Evolutionary conservation across 805 yeast genomes (phyloP).

Genomic region (Metschnikowia picachoensis): DNA sequence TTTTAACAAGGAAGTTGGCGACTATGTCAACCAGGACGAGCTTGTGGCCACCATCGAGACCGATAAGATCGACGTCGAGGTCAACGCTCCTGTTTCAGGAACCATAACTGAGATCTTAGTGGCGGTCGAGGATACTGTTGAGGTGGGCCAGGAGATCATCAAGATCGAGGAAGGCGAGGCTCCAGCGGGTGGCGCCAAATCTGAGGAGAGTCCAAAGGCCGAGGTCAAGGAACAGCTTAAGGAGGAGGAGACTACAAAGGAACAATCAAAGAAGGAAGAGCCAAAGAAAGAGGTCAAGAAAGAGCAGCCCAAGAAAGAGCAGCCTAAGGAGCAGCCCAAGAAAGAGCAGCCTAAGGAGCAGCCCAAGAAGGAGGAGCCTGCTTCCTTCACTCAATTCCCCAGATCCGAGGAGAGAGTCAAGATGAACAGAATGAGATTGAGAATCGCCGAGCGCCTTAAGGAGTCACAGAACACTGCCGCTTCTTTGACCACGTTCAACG

Average conservation of each 20-base stretch:
- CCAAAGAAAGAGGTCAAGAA: slow-evolving; percentile 32
- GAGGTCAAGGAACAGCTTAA: slow-evolving; percentile 21
- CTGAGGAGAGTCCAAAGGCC: slow-evolving; percentile 21
- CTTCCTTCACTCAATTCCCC: slow-evolving; percentile 50
- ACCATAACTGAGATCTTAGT: slow-evolving; percentile 81
- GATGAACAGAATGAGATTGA: slow-evolving; percentile 99
- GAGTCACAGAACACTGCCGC: slow-evolving; percentile 99
- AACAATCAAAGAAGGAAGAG: slow-evolving; percentile 21
- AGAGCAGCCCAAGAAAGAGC: slow-evolving; percentile 23
- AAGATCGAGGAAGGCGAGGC: slow-evolving; percentile 68
- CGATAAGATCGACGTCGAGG: slow-evolving; percentile 96
- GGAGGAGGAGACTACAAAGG: slow-evolving; percentile 14
- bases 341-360: slow-evolving; percentile 14
- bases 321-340: background rate
- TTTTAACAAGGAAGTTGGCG: slow-evolving; percentile 75
- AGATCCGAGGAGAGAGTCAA: slow-evolving; percentile 89
- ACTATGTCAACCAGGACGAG: slow-evolving; percentile 81
- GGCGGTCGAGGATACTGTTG: slow-evolving; percentile 85
- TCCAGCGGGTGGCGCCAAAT: slow-evolving; percentile 27
- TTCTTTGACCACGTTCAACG: slow-evolving; percentile 95
- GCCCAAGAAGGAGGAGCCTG: slow-evolving; percentile 17
- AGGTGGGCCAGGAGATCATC: slow-evolving; percentile 89
- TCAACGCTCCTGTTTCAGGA: slow-evolving; percentile 91
- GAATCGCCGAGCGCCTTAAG: slow-evolving; percentile 98
- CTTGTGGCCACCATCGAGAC: slow-evolving; percentile 96